phyloP scores from a whole-genome alignment of 257 asterid species.

The Ophiorrhiza pumila region DNA sequence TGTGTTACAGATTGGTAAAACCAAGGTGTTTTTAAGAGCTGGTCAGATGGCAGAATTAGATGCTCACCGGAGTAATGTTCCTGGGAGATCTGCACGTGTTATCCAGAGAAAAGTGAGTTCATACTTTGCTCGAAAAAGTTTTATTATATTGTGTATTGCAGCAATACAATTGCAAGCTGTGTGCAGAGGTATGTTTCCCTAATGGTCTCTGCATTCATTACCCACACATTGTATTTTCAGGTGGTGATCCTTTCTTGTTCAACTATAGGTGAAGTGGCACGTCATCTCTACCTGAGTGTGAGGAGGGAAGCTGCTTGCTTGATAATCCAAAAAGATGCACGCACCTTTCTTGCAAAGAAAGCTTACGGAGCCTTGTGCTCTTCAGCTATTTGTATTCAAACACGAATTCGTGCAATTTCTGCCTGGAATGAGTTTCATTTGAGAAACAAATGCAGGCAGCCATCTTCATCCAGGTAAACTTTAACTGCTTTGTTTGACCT shows the following conservation, averaged over 20 bases:
- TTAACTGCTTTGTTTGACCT: not conserved
- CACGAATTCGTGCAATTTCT: slow-evolving; percentile 64
- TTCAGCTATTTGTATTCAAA: slow-evolving; percentile 61
- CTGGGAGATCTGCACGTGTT: slow-evolving; percentile 63
- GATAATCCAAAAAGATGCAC: slow-evolving; percentile 64
- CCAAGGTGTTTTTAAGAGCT: slow-evolving; percentile 88
- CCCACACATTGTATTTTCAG: slow-evolving; percentile 1
- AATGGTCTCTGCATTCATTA: not conserved
- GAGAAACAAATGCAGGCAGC: slow-evolving; percentile 50
- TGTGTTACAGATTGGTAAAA: slow-evolving; percentile 74
- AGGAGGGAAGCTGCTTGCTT: slow-evolving; percentile 67
- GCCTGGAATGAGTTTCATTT: slow-evolving; percentile 53
- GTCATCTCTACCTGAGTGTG: slow-evolving; percentile 41
- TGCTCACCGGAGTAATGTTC: slow-evolving; percentile 60
- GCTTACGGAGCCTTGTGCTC: slow-evolving; percentile 35
- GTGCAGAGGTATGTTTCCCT: slow-evolving; percentile 60
- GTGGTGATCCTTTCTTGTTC: slow-evolving; percentile 3
- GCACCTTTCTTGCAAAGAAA: slow-evolving; percentile 51
- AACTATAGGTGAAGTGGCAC: slow-evolving; percentile 59
- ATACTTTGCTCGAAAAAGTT: slow-evolving; percentile 46
- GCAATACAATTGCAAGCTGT: slow-evolving; percentile 59
- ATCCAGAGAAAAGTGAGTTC: slow-evolving; percentile 65
- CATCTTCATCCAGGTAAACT: slow-evolving; percentile 54
- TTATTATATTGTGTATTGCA: slow-evolving; percentile 41
- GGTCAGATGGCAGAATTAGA: slow-evolving; percentile 96